Evolutionary conservation across 768 basidiomycete species (phyloP), one percentile per base, ranked within the genome.

Genomic region (Mycena pura): DNA sequence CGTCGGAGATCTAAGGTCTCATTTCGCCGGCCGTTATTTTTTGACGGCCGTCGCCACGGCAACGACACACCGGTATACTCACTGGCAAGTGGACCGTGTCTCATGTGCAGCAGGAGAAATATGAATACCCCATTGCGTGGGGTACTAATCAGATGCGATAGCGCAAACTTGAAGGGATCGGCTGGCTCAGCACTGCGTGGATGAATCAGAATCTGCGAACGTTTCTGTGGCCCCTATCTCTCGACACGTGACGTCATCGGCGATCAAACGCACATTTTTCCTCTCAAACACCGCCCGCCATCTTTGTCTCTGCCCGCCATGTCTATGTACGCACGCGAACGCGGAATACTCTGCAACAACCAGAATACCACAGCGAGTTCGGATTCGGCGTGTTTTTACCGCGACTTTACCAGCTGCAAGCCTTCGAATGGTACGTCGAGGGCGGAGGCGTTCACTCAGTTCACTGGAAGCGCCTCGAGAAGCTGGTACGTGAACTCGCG

Each of bases 391-490:
- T 22, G 15, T n/a, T 41, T 29, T 47, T 22, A 52, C 24, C 1
- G 9, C 17, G 24, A 25, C 32, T 14, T 38, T 7, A 25, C 24
- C 22, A 64, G 68, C 25, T 70, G 27, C 69, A 70, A 61, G 67
- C 67, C 17, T 70, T 70, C 49, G 69, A 70, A 43, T 70, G 69
- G 69, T 70, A 70, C 29, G 22, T 56, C 25, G 57, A 66, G 29
- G 69, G 69, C 28, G 61, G 58, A 47, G 69, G 69, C 27, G 62
- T 61, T 2, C 69, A n/a, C n/a, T n/a, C n/a, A n/a, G n/a, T n/a
- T n/a, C n/a, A 70, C 29, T 70, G 67, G 67, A 70, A 70, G 19
- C 64, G 62, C 27, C 49, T 70, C 47, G 58, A 31, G 21, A 22
- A 65, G 4, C 22, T 60, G 3, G 60, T 59, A 3, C 66, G 64